Evolutionary conservation across 2,329 filamentous ascomycete genomes (phyloP).

Genomic region (Clarireedia paspali): DNA sequence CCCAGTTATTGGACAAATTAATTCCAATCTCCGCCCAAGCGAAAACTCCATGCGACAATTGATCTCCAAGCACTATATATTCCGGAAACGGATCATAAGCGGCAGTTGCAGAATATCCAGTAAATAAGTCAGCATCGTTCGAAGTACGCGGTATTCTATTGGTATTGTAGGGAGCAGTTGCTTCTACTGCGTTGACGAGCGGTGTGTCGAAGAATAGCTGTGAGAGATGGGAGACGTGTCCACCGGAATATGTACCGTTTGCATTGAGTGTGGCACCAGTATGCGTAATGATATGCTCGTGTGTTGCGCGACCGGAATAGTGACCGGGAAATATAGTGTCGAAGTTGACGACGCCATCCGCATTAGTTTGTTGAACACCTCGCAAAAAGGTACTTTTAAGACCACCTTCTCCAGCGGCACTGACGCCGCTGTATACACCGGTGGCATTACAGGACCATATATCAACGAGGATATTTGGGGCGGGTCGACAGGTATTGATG

Average conservation of each 20-base stretch:
- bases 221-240: slow-evolving; percentile 35
- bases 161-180: slow-evolving; percentile 38
- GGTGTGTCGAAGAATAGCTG: slow-evolving; percentile 59
- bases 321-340: slow-evolving; percentile 39
- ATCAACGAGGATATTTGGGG: slow-evolving; percentile 37
- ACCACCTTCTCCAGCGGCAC: slow-evolving; percentile 29
- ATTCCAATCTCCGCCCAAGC: slow-evolving; percentile 44
- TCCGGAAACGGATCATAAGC: slow-evolving; percentile 46
- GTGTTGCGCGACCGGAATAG: slow-evolving; percentile 37
- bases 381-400: slow-evolving; percentile 38
- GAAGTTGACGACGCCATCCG: slow-evolving; percentile 36
- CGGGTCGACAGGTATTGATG: slow-evolving; percentile 31
- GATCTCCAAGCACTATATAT: slow-evolving; percentile 49
- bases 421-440: slow-evolving; percentile 42
- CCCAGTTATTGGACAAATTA: slow-evolving; percentile 11
- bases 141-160: slow-evolving; percentile 40
- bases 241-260: slow-evolving; percentile 43
- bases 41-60: slow-evolving; percentile 43
- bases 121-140: slow-evolving; percentile 41
- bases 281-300: slow-evolving; percentile 34
- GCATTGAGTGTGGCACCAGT: slow-evolving; percentile 13
- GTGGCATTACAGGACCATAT: slow-evolving; percentile 37
- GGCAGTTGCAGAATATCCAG: slow-evolving; percentile 34
- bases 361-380: slow-evolving; percentile 35
- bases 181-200: slow-evolving; percentile 47